Conservation (phyloP, 768 basidiomycete genomes). For the Macrolepiota fuliginosa region DNA sequence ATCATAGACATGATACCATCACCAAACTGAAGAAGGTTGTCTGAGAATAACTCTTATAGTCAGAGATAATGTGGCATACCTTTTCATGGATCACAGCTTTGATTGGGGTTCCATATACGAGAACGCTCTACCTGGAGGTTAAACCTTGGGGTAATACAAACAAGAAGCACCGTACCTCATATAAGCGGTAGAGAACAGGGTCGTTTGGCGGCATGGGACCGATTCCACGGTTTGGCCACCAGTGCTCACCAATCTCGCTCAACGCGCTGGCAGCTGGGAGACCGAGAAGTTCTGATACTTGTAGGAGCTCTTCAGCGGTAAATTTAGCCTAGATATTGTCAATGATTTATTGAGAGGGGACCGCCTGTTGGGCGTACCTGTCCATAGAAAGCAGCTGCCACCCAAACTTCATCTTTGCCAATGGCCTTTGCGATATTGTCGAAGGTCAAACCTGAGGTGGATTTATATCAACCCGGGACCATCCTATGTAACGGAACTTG, state of each 20-base stretch:
- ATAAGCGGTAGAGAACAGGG: conserved; percentile 79
- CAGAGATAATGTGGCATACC: conserved; percentile 31
- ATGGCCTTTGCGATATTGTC: conserved; percentile 65
- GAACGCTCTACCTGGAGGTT: conserved; percentile 44
- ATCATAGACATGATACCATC: conserved; percentile 92
- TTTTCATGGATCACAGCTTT: conserved; percentile 85
- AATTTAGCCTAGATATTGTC: conserved; percentile 60
- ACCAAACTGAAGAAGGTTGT: conserved; percentile 53
- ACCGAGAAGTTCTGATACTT: conserved; percentile 49
- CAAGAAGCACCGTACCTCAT: conserved; percentile 53
- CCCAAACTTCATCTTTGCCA: conserved; percentile 77
- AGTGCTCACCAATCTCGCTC: conserved; percentile 54
- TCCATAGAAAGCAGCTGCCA: conserved; percentile 79
- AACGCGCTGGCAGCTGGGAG: conserved; percentile 37
- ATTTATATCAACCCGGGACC: not conserved
- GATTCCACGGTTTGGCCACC: conserved; percentile 75
- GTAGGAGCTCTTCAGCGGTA: conserved; percentile 52
- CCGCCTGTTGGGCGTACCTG: conserved; percentile 43
- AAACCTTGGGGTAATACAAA: not conserved
- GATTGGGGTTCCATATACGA: conserved; percentile 79
- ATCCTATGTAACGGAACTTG: not conserved
- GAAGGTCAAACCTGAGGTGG: conserved; percentile 57
- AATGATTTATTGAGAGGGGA: not conserved
- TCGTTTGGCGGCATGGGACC: conserved; percentile 74
- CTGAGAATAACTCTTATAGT: conserved; percentile 4